A percentile compares a stretch with the other conserved stretches of the same genome.
phyloP scores from a whole-genome alignment of 306 rosid genomes.

The Psophocarpus tetragonolobus region DNA sequence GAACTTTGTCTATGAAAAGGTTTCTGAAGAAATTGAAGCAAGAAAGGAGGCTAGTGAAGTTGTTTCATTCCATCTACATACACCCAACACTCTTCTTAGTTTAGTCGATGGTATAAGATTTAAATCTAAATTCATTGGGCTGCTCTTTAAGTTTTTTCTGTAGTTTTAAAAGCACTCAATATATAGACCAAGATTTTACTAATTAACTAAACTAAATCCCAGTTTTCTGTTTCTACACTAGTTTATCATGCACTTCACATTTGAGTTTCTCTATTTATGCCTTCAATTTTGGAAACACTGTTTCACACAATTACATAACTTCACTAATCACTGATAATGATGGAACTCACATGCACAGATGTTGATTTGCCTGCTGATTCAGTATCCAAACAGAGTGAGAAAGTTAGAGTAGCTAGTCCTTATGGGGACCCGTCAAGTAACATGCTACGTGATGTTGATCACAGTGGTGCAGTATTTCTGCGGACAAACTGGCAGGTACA shows the following conservation, averaged over 20 bases:
- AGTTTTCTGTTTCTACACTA: conserved; percentile 20
- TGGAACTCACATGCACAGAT: conserved; percentile 51
- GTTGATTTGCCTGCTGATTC: conserved; percentile 61
- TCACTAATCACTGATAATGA: conserved; percentile 8
- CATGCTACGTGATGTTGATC: conserved; percentile 53
- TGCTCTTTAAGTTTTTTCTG: neutral
- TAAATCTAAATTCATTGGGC: neutral
- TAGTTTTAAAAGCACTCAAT: conserved; percentile 1
- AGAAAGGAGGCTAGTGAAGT: conserved; percentile 70
- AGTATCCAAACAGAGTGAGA: conserved; percentile 52
- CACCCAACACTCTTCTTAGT: conserved; percentile 67
- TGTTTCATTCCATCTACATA: conserved; percentile 83
- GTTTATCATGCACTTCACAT: conserved; percentile 14
- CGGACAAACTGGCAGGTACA: conserved; percentile 92
- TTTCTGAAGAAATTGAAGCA: conserved; percentile 85
- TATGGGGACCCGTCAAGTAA: conserved; percentile 56
- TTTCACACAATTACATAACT: conserved; percentile 24
- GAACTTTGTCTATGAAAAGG: conserved; percentile 82
- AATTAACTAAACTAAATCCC: conserved; percentile 11
- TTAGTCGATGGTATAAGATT: conserved; percentile 82
- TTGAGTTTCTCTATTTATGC: conserved; percentile 8
- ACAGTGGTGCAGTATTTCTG: conserved; percentile 61
- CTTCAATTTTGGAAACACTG: conserved; percentile 18
- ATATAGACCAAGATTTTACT: conserved; percentile 23
- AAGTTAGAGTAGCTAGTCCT: conserved; percentile 55